Percentiles rank a stretch among this genome's conserved stretches.
Evolutionary conservation across 495 filamentous ascomycete genomes (phyloP).

Genomic region (Schizothecium vesticola): DNA sequence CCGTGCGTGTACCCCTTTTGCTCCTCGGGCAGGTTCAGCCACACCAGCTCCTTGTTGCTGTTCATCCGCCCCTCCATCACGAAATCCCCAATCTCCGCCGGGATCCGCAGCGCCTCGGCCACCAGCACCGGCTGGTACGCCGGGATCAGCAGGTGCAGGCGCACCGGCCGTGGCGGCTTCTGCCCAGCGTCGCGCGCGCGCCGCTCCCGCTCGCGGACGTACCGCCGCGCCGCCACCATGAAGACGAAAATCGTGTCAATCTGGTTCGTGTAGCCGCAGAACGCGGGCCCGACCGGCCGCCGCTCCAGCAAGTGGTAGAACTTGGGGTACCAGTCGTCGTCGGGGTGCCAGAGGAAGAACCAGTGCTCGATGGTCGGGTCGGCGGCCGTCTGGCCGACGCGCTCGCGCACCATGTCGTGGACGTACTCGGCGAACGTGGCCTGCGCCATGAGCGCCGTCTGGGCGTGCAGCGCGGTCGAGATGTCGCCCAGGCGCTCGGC

Average conservation of each 20-base stretch:
- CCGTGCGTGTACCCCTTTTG: conserved; percentile 15
- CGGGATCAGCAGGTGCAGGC: conserved; percentile 19
- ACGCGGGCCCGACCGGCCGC: conserved; percentile 15
- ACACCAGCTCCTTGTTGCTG: conserved; percentile 18
- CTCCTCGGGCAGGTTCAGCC: conserved; percentile 20
- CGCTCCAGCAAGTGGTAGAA: conserved; percentile 22
- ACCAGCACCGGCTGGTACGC: conserved; percentile 21
- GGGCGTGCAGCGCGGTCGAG: conserved; percentile 10
- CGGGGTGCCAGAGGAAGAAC: conserved; percentile 22
- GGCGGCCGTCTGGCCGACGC: conserved; percentile 14
- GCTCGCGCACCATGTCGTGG: conserved; percentile 22
- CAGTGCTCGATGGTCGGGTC: conserved; percentile 14
- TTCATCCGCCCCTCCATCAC: conserved; percentile 21
- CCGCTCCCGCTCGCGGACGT: neutral
- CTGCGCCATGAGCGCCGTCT: conserved; percentile 19
- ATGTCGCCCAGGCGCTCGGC: conserved; percentile 44
- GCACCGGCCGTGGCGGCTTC: conserved; percentile 5
- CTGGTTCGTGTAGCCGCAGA: conserved; percentile 25
- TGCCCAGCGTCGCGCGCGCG: neutral
- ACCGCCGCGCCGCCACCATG: conserved; percentile 18
- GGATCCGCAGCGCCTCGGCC: conserved; percentile 17
- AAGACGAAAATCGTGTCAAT: conserved; percentile 23
- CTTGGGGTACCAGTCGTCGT: conserved; percentile 22
- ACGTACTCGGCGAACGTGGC: conserved; percentile 18
- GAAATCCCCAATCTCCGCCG: conserved; percentile 20